Base-by-base conservation (phyloP, 495 filamentous ascomycete species). In the Penicillium simplicissimum region DNA sequence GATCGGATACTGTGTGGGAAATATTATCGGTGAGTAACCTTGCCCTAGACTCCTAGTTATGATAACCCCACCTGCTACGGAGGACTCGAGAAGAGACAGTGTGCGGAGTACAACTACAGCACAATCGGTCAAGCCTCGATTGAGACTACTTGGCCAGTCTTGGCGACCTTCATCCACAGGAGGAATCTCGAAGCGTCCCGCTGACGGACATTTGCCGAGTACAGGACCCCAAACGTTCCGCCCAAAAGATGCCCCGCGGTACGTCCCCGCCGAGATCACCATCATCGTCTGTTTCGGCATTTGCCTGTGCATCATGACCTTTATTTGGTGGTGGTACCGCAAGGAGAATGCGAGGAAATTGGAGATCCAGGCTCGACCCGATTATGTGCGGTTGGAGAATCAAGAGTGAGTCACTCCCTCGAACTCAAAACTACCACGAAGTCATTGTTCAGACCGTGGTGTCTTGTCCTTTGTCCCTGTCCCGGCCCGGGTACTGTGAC, bases 191-290 rank as follows among this genome's bases (percentile, higher is more conserved):
- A 8, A 43, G 15, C 33, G 28, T 31, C 14, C 9, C 36, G n/a
- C 34, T 31, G 11, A 58, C 33, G 1, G 11, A 0, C 1, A 19
- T 51, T 40, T 55, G 48, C 47, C 45, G 21, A 53, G 6, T 9
- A 21, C 58, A 81, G 77, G 79, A 10, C 82, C 83, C 34, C 85
- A 87, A 70, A 82, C 79, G n/a, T 88, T 87, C 73, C 75, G 83
- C 13, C 80, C 83, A 0, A 65, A 79, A 34, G 83, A 86, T 66
- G 84, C 82, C 8, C 82, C 86, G 14, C 75, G 80, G 35, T 92
- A 91, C 64, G 79, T 87, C 17, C 86, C 87, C 4, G 89, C 86
- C 19, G 86, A 88, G 63, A 86, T 90, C 56, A 85, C 83, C 3
- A 87, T 91, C 59, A 81, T 90, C 28, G 81, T 84, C n/a, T 89